These are phyloP conservation scores for Blastobotrys apis DNA, from an alignment of 1,139 yeast species.

Conservation along the genomic window DNA sequence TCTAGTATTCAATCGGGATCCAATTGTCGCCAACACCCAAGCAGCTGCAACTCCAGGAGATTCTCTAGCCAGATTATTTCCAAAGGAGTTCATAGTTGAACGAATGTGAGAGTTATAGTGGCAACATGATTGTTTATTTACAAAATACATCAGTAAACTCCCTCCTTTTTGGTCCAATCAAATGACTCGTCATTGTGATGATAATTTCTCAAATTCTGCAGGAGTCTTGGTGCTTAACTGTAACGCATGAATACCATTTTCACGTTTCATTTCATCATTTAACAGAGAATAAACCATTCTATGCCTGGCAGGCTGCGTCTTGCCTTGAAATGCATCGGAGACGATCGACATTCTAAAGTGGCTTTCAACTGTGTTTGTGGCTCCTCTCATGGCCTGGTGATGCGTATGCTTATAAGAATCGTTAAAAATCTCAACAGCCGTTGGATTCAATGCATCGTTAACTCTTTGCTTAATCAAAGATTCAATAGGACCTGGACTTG, in stretches of 20 bases:
- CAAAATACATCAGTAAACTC: too few species aligned
- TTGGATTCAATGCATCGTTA: conserved; percentile 45
- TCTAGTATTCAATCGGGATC: conserved; percentile 8
- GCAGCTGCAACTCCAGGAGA: conserved; percentile 16
- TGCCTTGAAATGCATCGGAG: conserved; percentile 64
- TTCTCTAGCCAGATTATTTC: too few species aligned
- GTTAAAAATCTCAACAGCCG: conserved; percentile 55
- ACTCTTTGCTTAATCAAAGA: conserved; percentile 47
- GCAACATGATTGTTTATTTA: too few species aligned
- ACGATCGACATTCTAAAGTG: conserved; percentile 70
- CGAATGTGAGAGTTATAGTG: too few species aligned
- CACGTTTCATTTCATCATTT: conserved; percentile 62
- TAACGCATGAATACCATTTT: conserved; percentile 78
- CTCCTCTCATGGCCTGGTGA: conserved; percentile 78
- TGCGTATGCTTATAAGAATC: conserved; percentile 89
- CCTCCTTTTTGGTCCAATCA: too few species aligned
- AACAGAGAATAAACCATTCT: conserved; percentile 65
- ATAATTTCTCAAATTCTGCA: conserved; percentile 7
- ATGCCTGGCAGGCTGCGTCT: conserved; percentile 71
- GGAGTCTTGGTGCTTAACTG: conserved; percentile 82
- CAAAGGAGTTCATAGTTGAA: too few species aligned
- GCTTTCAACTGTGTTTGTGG: conserved; percentile 70
- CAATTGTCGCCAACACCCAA: conserved; percentile 23
- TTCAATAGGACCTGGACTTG: conserved; percentile 44
- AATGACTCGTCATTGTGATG: too few species aligned